Percentiles rank a stretch among this genome's conserved stretches.
Conservation (phyloP, 176 grass and related monocot genomes). For the Musa schizocarpa region DNA sequence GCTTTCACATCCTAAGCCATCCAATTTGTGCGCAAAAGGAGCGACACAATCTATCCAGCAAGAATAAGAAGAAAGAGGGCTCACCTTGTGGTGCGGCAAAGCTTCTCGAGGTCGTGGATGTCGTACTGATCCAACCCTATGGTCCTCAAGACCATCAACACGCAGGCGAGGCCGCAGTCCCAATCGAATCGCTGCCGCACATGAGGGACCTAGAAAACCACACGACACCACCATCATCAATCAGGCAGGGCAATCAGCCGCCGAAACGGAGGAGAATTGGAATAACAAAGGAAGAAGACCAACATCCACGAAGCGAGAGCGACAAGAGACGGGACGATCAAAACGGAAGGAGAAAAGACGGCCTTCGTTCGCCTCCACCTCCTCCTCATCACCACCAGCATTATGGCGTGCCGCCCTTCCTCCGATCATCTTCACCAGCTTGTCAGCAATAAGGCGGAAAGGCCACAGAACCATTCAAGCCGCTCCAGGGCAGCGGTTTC, state of each 20-base stretch:
- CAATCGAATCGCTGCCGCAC: conserved; percentile 87
- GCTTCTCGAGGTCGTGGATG: conserved; percentile 72
- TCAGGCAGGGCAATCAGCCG: neutral
- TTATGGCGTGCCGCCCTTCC: conserved; percentile 15
- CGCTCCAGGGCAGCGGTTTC: neutral
- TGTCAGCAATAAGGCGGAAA: conserved; percentile 71
- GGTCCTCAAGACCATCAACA: conserved; percentile 86
- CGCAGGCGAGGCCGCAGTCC: conserved; percentile 95
- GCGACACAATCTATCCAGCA: neutral
- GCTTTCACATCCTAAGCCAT: neutral
- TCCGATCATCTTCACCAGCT: conserved; percentile 56
- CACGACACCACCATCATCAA: neutral
- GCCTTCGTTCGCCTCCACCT: conserved; percentile 3
- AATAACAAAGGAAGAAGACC: neutral
- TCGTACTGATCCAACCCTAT: conserved; percentile 53
- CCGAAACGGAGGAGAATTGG: neutral
- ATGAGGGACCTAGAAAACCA: conserved; percentile 55
- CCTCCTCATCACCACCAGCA: conserved; percentile 8
- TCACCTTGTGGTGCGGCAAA: conserved; percentile 84
- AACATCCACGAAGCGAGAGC: conserved; percentile 58
- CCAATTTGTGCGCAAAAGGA: neutral
- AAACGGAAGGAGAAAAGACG: conserved; percentile 17
- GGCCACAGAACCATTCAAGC: conserved; percentile 56
- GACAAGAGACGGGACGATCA: conserved; percentile 22
- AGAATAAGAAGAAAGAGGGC: neutral